Evolutionary conservation across 108 stramenopile genomes (phyloP).

Genomic region (Fistulifera pelliculosa): DNA sequence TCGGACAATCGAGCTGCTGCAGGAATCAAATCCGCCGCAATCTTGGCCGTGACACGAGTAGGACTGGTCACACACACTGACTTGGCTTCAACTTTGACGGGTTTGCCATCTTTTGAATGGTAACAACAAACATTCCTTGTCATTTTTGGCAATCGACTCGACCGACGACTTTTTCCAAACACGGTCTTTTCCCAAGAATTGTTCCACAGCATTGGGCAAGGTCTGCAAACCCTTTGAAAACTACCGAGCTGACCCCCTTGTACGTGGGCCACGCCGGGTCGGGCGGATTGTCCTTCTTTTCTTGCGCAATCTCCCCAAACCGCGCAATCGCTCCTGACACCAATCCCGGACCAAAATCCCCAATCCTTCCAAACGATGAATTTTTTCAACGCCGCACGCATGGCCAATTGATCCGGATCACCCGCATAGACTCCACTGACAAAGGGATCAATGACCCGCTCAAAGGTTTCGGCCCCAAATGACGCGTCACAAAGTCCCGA

Average conservation of each 20-base stretch:
- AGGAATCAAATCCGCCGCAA: conserved; percentile 72
- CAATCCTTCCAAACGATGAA: conserved; percentile 64
- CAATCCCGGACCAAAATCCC: conserved; percentile 79
- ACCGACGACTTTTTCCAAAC: conserved; percentile 60
- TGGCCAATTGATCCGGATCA: conserved; percentile 84
- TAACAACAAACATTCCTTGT: conserved; percentile 43
- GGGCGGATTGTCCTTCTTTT: conserved; percentile 71
- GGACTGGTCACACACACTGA: conserved; percentile 77
- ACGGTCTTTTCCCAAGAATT: conserved; percentile 51
- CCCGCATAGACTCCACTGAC: conserved; percentile 96
- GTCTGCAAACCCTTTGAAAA: conserved; percentile 74
- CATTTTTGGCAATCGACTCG: conserved; percentile 28
- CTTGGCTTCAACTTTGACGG: conserved; percentile 41
- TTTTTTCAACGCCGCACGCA: conserved; percentile 91
- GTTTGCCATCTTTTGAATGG: conserved; percentile 62
- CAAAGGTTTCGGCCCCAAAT: conserved; percentile 88
- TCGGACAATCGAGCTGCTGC: conserved; percentile 67
- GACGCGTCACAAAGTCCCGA: conserved; percentile 87
- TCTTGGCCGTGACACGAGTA: conserved; percentile 12
- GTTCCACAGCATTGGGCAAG: conserved; percentile 69
- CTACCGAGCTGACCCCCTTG: conserved; percentile 84
- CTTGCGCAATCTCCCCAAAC: conserved; percentile 68
- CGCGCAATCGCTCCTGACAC: conserved; percentile 28
- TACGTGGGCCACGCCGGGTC: conserved; percentile 68
- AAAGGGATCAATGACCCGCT: conserved; percentile 90